These are phyloP conservation scores for Pistacia vera DNA, from an alignment of 345 rosid genomes.

Conservation along the genomic window DNA sequence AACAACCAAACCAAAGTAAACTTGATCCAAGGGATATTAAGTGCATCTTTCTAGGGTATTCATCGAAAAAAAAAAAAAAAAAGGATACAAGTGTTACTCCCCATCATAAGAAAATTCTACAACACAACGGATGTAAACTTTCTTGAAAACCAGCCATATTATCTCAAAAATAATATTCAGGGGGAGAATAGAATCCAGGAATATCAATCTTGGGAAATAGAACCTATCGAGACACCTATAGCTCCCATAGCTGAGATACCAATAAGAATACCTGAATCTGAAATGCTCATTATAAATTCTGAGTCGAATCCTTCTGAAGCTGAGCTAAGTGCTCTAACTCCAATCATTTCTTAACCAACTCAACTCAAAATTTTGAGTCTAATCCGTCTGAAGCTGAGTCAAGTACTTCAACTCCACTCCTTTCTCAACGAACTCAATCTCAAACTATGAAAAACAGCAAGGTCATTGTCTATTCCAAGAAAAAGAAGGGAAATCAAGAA, in stretches of 20 bases:
- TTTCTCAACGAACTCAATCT: background rate
- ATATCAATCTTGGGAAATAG: background rate
- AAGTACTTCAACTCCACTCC: background rate
- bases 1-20: background rate
- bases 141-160: background rate
- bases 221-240: background rate
- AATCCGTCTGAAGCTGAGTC: background rate
- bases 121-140: background rate
- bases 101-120: background rate
- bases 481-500: background rate
- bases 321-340: too few relatives aligned
- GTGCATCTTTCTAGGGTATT: background rate
- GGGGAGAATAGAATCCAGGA: background rate
- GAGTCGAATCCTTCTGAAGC: too few relatives aligned
- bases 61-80: background rate
- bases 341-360: too few relatives aligned
- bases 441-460: background rate
- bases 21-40: background rate
- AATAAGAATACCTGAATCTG: background rate
- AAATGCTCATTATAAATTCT: too few relatives aligned
- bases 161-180: background rate
- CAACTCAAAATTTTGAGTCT: too few relatives aligned
- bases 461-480: background rate
- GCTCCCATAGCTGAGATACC: too few relatives aligned
- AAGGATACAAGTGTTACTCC: too few relatives aligned